Conservation (phyloP, 768 basidiomycete species). For the Imleria badia region DNA sequence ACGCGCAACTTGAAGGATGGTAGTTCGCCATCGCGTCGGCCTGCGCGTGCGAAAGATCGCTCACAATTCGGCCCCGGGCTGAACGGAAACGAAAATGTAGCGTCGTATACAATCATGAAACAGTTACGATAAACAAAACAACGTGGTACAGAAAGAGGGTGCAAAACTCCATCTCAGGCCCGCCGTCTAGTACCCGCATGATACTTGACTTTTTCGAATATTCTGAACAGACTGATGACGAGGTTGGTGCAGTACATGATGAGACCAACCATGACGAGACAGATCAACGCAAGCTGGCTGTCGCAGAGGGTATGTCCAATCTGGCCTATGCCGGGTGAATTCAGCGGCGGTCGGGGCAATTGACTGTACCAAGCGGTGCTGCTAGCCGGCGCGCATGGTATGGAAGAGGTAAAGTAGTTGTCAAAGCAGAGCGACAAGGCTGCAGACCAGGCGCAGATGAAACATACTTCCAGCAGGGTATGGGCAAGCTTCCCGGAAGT, state of each 20-base stretch:
- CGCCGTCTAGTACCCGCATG: conserved; percentile 41
- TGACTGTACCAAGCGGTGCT: conserved; percentile 73
- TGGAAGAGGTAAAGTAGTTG: conserved; percentile 85
- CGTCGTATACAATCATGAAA: background rate
- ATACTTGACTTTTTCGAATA: conserved; percentile 88
- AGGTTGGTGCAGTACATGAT: conserved; percentile 82
- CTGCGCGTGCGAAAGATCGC: conserved; percentile 12
- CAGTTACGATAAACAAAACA: background rate
- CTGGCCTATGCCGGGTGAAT: conserved; percentile 34
- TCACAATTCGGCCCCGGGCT: background rate
- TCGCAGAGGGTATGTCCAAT: conserved; percentile 66
- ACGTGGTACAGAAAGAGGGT: background rate
- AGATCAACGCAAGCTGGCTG: conserved; percentile 73
- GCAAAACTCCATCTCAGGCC: conserved; percentile 9
- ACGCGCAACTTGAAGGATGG: background rate
- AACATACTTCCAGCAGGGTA: conserved; percentile 84
- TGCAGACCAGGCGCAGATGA: conserved; percentile 93
- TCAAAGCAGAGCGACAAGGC: conserved; percentile 86
- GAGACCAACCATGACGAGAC: conserved; percentile 74
- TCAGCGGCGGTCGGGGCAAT: conserved; percentile 45
- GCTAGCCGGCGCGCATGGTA: conserved; percentile 68
- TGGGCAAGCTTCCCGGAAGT: conserved; percentile 85
- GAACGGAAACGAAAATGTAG: background rate
- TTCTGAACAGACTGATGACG: conserved; percentile 80
- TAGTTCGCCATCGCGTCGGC: background rate